Evolutionary conservation across 495 filamentous ascomycete species (phyloP), one percentile per base, ranked within the genome.

Genomic region (Tuber calosporum): DNA sequence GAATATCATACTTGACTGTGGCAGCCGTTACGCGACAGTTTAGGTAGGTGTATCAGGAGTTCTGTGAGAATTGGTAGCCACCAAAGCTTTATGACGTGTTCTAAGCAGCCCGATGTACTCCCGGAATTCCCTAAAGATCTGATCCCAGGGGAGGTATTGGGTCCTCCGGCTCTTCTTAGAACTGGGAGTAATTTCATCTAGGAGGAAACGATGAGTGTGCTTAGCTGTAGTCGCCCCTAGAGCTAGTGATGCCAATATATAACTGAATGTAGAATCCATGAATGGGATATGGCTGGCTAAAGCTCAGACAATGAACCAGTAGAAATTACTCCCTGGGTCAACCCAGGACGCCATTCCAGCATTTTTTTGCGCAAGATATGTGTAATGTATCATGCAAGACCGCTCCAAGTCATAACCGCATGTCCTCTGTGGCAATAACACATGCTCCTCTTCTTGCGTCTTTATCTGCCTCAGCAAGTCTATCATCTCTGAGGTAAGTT

Each of bases 221-320:
- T 88, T 88, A 15, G 93, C 94, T 76, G 90, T 92, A 69, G 91
- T 87, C 70, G 92, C 88, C 43, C 92, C 92, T 45, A 89, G 86
- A 0, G 96, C 92, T 68, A 99, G 87, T 2, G 93, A 88, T 78
- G 92, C 90, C 15, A 99, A 86, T 89, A 98, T 91, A 82, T 97
- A 96, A 82, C 94, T 97, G 78, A 97, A 98, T n/a, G 94, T 93
- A 79, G 92, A 93, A 70, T 93, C 93, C 41, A 96, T 88, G 26
- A 95, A 95, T 8, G 96, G 96, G 9, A 95, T 95, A 76, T 94
- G 93, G 76, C 94, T 87, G 75, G 90, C 89, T 2, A 95, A 96
- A 38, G 94, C 92, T 95, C 96, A 99, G 72, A 93, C 90, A 74
- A 99, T 85, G 80, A 99, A 99, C 7, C 95, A 96, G 75, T 91